These are phyloP conservation scores for Fomitopsis palustris DNA, from an alignment of 1,284 basidiomycete genomes.

Conservation along the genomic window DNA sequence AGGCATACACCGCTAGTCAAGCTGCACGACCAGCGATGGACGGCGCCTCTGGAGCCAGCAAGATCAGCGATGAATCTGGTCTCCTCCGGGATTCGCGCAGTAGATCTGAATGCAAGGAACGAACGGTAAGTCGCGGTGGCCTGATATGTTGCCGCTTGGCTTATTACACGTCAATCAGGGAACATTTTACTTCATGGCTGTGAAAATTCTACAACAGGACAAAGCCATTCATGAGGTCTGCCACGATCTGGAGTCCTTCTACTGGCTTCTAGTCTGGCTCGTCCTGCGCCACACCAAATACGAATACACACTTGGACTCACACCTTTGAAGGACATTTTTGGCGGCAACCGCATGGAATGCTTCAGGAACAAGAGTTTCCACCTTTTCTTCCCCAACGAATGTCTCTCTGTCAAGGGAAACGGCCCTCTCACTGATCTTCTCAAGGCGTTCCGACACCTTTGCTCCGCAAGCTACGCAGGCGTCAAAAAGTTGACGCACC, in stretches of 20 bases:
- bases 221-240: background rate
- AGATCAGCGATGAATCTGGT: background rate
- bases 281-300: conserved; percentile 11
- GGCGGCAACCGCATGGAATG: background rate
- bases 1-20: background rate
- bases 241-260: conserved; percentile 17
- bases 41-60: no score
- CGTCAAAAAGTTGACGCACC: background rate
- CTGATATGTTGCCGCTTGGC: background rate
- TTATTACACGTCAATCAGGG: conserved; percentile 2
- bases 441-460: background rate
- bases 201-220: background rate
- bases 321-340: background rate
- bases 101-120: conserved; percentile 7
- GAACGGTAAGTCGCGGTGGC: conserved; percentile 8
- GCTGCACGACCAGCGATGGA: no score
- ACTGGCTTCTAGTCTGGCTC: conserved; percentile 16
- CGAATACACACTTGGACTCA: background rate
- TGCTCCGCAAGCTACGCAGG: background rate
- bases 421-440: background rate
- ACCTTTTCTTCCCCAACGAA: background rate
- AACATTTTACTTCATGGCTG: conserved; percentile 14
- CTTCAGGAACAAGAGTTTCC: background rate
- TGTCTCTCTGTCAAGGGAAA: background rate
- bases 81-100: background rate